Evolutionary conservation across 306 rosid species (phyloP), one percentile per base, ranked within the genome.

Genomic region (Lathyrus tuberosus): DNA sequence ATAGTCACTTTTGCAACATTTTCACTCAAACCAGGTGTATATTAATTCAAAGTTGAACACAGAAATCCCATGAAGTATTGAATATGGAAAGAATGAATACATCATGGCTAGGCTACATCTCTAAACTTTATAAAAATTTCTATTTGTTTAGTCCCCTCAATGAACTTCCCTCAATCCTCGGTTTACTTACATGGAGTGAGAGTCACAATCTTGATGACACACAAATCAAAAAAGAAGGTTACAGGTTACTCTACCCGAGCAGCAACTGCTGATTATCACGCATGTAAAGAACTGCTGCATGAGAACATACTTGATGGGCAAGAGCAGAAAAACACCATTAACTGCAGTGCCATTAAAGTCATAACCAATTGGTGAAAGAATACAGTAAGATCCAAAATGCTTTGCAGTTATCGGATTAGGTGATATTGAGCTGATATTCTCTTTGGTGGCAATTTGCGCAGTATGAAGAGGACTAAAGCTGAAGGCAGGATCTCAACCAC

Each of bases 401-500:
- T 48, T 46, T 17, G n/a, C 35, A n/a, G 71, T 83, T 82, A 94
- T 59, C 85, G 85, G 60, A 94, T 89, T 26, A 94, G 85, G 69
- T 94, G 97, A 76, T 94, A 82, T 62, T 87, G 97, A 10, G 91
- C 96, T 13, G 99, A 94, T 81, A 90, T 75, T 78, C 99, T 87
- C 90, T 83, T 94, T 5, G 96, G 99, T 4, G 98, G 98, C 83
- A 94, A 82, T 79, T 87, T 88, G 70, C 98, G 94, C 76, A 94
- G 75, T 79, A 94, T 88, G 84, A 78, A 94, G 53, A 94, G 96
- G 41, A 94, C 98, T 28, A 94, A 78, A 30, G 96, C 97, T 28
- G 98, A 94, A 76, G 98, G 98, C 57, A 94, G 76, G 72, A 94
- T 75, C 86, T 94, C 99, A 67, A 94, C 99, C 81, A 91, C 75